Conservation (phyloP, 805 yeast genomes). For the Priceomyces medius region DNA sequence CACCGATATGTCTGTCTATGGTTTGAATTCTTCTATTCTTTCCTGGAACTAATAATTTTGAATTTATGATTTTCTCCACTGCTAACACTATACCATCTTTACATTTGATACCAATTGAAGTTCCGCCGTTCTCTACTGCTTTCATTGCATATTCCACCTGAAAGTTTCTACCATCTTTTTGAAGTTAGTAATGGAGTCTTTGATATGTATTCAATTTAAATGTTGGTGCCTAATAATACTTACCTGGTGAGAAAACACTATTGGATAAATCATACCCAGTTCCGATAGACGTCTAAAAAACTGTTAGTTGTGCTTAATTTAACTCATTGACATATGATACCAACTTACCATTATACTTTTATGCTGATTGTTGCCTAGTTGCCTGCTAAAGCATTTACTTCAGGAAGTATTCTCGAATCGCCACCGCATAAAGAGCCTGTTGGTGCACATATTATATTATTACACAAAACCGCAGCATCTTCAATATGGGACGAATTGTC, state of each 20-base stretch:
- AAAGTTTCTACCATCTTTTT: slow-evolving; percentile 87
- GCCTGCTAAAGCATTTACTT: slow-evolving; percentile 1
- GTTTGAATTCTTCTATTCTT: slow-evolving; percentile 90
- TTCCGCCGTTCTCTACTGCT: slow-evolving; percentile 97
- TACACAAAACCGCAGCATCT: too few species aligned
- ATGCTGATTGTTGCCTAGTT: not conserved
- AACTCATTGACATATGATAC: not conserved
- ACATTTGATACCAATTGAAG: slow-evolving; percentile 89
- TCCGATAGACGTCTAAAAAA: slow-evolving; percentile 80
- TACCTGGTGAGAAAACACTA: slow-evolving; percentile 84
- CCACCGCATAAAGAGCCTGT: slow-evolving; percentile 12
- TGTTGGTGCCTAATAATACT: too few species aligned
- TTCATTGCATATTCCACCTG: slow-evolving; percentile 98
- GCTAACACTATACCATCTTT: slow-evolving; percentile 96
- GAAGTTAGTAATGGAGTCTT: slow-evolving; percentile 46
- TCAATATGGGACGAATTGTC: too few species aligned
- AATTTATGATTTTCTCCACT: slow-evolving; percentile 86
- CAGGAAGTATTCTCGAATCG: slow-evolving; percentile 6
- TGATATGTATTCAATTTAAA: too few species aligned
- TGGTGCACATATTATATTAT: too few species aligned
- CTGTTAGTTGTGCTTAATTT: slow-evolving; percentile 5
- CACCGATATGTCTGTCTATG: slow-evolving; percentile 90
- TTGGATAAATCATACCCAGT: slow-evolving; percentile 98
- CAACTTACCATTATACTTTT: slow-evolving; percentile 9
- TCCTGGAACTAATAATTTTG: slow-evolving; percentile 85